Base-by-base conservation (phyloP, 73 alveolate species). In the Blepharisma stoltei region DNA sequence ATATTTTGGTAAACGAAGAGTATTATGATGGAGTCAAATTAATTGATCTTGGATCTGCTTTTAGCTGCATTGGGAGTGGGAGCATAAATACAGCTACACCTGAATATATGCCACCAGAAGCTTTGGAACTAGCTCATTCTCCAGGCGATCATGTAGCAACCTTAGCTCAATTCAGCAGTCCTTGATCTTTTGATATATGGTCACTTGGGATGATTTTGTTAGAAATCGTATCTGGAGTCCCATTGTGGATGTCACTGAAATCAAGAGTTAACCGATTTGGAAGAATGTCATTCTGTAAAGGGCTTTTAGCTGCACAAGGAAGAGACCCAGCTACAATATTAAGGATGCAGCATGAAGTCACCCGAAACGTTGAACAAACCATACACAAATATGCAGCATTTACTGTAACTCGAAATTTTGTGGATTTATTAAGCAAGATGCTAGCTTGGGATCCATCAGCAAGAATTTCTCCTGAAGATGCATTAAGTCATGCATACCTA, bases 121-220 rank as follows among this genome's bases (percentile, higher is more conserved):
- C 83, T 41, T 44, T 76, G 14, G 83, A 76, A 6, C 43, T 76
- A 21, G 54, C 81, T 4, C 81, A 46, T 18, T 71, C 37, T 1
- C 77, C 81, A 38, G 81, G 81, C 20, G 48, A 54, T 21, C 73
- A 20, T 71, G 1, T 54, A 18, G 38, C 81, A 25, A 6, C 46
- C 1, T 8, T 71, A 47, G 25, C 77, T 25, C 43, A 75, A 45
- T 54, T 48, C 52, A n/a, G 50, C 7, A 11, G 48, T 78, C 92
- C 95, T 6, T 89, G 96, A 93, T 46, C 84, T 41, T 86, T 78
- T 73, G 96, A 89, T 54, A 78, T 85, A 6, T 89, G 96, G 93
- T 66, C 89, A 25, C 70, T 86, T 6, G 96, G 96, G 23, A 88
- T 89, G 38, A 81, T 89, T 18, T n/a, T 85, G 14, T 67, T 89